Base-by-base conservation (phyloP, 1,139 yeast genomes). In the Zygosaccharomyces sapae region DNA sequence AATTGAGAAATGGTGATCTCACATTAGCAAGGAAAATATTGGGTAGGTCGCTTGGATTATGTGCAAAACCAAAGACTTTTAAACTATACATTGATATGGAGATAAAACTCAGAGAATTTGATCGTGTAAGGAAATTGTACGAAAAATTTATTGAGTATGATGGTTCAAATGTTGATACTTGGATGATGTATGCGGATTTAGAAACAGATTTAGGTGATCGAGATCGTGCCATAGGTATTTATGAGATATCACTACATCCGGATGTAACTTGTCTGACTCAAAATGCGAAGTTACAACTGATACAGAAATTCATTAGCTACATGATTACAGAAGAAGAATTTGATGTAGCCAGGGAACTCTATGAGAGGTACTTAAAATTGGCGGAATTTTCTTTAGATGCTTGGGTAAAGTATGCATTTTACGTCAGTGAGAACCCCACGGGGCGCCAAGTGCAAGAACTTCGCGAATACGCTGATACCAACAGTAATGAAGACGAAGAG, bases 341-440 rank as follows among this genome's bases (percentile, higher is more conserved):
- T 55, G 75, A 72, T 1, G 69, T 70, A 16, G 87, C 89, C 0
- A 70, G 95, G 49, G 56, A 60, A 1, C 58, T 84, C 1, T 82
- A 76, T 56, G 74, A 76, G 43, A 58, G 70, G 13, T 66, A 76
- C 13, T 54, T 83, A 7, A 61, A 61, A 12, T 38, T 58, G 13
- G 66, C 71, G 7, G 57, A 62, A 5, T 63, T 67, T 31, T 61
- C 67, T 5, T 72, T 79, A 5, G 68, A 71, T 19, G 66, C 73
- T 1, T 86, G 95, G 92, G 75, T 86, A 6, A 73, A 81, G 13
- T 75, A 71, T 58, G 95, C 95, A 2, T 67, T 81, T 53, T 84
- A 84, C 62, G 96, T 88, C 61, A 70, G 86, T 1, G 72, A 82
- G 1, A 76, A 83, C 2, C 90, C 90, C 2, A 74, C 83, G 1